Base-by-base conservation (phyloP, 257 asterid species). In the Primulina huaijiensis region DNA sequence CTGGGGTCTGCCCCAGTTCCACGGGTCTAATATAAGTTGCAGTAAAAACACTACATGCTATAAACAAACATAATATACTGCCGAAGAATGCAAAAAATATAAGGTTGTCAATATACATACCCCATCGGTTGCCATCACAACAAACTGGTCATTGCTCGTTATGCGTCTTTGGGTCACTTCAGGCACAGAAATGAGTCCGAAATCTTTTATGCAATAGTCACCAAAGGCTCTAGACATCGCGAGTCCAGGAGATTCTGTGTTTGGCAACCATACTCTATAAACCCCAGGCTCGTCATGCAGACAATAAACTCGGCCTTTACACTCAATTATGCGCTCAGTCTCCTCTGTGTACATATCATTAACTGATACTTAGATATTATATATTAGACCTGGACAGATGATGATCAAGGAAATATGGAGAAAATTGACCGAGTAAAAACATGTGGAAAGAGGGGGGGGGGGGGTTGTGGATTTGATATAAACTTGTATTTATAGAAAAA, bases 141-240 rank as follows among this genome's bases (percentile, higher is more conserved):
- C 78, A 73, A 94, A 94, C 53, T 85, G 96, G 66, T 94, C 99
- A 64, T 81, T 76, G 68, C 71, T 80, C 4, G 89, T 87, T 66
- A 94, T 79, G 37, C 62, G 95, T 73, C 92, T 83, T 40, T 87
- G 95, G 23, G 83, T 87, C 46, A 94, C 95, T 74, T 94, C 92
- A 66, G 99, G 99, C 69, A 89, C 89, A 2, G 99, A 94, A 53
- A 85, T 82, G 11, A 94, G 92, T 29, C 99, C 99, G n/a, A 76
- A 94, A 74, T 84, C 85, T 77, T 94, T 94, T 5, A 90, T 82
- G 20, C 99, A 87, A 74, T 82, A 89, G 82, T 94, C 99, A 8
- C 99, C 99, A 6, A 90, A 90, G 6, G 99, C 97, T 78, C 99
- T 78, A 35, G 99, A 94, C 97, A 94, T 94, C 20, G 99, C 97